Evolutionary conservation across 352 stramenopile genomes (phyloP).

Genomic region (Blastocystis sp.): DNA sequence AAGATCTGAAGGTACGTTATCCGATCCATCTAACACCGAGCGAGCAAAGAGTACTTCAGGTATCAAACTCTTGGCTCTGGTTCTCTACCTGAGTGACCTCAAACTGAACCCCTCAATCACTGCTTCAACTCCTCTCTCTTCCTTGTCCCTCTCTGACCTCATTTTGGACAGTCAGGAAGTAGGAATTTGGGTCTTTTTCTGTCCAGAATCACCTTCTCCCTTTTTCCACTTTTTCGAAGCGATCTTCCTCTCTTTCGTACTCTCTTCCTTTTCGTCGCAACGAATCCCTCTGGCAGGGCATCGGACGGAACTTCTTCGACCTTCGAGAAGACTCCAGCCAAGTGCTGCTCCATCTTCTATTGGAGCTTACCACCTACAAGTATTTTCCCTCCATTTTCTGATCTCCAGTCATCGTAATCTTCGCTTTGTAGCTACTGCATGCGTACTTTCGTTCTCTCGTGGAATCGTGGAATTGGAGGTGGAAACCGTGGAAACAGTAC

Average conservation of each 20-base stretch:
- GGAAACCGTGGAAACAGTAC: not conserved
- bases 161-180: conserved; percentile 24
- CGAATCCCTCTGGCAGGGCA: not conserved
- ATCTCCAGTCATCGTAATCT: conserved; percentile 11
- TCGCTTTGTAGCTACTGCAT: not conserved
- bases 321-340: not conserved
- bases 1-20: conserved; percentile 3
- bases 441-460: not conserved
- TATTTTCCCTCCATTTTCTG: not conserved
- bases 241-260: not conserved
- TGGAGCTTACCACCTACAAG: conserved; percentile 34
- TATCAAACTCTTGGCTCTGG: not conserved
- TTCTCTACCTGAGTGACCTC: conserved; percentile 21
- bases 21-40: not conserved
- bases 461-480: not conserved
- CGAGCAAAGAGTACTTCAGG: not conserved
- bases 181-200: not conserved
- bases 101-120: not conserved
- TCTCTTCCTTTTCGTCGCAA: not conserved
- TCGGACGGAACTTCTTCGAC: not conserved
- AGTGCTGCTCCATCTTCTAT: not conserved
- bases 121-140: not conserved
- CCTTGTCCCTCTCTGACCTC: not conserved
- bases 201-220: not conserved
- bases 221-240: not conserved